These are phyloP conservation scores for Pascua guehoae DNA, from an alignment of 1,284 basidiomycete genomes.

Conservation along the genomic window DNA sequence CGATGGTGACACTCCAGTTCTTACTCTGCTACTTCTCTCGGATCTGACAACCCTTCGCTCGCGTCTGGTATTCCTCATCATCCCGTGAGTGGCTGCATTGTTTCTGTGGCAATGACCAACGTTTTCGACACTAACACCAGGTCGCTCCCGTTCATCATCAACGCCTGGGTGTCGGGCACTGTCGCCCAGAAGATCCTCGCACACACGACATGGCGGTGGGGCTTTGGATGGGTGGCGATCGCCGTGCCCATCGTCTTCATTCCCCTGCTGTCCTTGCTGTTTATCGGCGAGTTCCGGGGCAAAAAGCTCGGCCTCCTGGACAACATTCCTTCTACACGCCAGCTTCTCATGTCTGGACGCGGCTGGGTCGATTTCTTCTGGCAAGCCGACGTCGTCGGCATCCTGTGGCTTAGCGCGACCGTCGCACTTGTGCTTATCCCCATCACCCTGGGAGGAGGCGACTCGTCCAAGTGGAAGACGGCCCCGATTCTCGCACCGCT, in stretches of 20 bases:
- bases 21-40: slow-evolving; percentile 47
- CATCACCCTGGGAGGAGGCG: slow-evolving; percentile 46
- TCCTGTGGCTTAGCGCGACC: slow-evolving; percentile 41
- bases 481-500: slow-evolving; percentile 47
- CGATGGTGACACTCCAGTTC: slow-evolving; percentile 12
- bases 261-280: slow-evolving; percentile 28
- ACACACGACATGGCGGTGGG: slow-evolving; percentile 64
- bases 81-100: slow-evolving; percentile 26
- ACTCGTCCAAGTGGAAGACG: slow-evolving; percentile 30
- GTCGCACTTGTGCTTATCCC: slow-evolving; percentile 46
- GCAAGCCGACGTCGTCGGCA: slow-evolving; percentile 45
- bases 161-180: slow-evolving; percentile 17
- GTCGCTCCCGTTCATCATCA: slow-evolving; percentile 43
- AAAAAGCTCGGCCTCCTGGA: not conserved
- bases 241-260: slow-evolving; percentile 19
- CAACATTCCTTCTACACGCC: not conserved
- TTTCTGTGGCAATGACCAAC: no score
- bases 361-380: slow-evolving; percentile 43
- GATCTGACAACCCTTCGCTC: slow-evolving; percentile 47
- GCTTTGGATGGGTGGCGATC: slow-evolving; percentile 29
- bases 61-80: slow-evolving; percentile 48
- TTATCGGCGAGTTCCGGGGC: not conserved
- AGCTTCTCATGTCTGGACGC: not conserved
- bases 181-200: slow-evolving; percentile 21
- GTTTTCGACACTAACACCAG: not conserved